Percentiles rank a stretch among this genome's conserved stretches.
Evolutionary conservation across 2,329 filamentous ascomycete species (phyloP).

Genomic region (Sarocladiaceae sp.): DNA sequence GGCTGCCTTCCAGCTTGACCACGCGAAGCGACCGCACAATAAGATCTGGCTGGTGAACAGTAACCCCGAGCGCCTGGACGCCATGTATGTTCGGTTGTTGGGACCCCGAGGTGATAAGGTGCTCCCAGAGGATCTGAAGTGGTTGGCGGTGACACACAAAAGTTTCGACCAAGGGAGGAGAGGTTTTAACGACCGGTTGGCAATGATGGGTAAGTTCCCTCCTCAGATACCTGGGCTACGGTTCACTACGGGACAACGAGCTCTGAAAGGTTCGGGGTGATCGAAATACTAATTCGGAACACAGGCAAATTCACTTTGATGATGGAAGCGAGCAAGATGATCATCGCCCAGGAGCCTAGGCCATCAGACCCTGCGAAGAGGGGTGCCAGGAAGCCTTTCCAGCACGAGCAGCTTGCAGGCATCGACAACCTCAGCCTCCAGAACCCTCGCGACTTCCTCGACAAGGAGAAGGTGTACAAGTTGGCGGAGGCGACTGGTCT

Average conservation of each 20-base stretch:
- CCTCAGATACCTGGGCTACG: neutral
- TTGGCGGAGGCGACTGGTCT: conserved; percentile 68
- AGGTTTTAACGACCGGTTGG: conserved; percentile 89
- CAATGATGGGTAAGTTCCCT: conserved; percentile 69
- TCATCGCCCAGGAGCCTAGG: conserved; percentile 32
- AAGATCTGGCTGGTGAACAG: conserved; percentile 65
- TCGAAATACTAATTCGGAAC: too few species aligned
- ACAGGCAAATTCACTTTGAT: conserved; percentile 31
- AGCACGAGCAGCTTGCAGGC: conserved; percentile 64
- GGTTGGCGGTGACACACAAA: conserved; percentile 95
- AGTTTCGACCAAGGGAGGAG: conserved; percentile 93
- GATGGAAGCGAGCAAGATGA: conserved; percentile 33
- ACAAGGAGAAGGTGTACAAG: conserved; percentile 57
- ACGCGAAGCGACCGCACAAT: conserved; percentile 44
- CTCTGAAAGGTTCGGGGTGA: neutral
- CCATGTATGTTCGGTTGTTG: conserved; percentile 70
- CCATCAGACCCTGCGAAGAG: too few species aligned
- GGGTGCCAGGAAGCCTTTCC: conserved; percentile 56
- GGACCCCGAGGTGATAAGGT: conserved; percentile 66
- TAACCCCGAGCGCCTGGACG: conserved; percentile 66
- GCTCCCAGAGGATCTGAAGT: conserved; percentile 87
- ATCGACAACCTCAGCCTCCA: conserved; percentile 62
- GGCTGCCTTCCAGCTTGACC: conserved; percentile 59
- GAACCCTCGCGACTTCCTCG: conserved; percentile 55
- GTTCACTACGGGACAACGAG: neutral